Percentiles rank a stretch among this genome's conserved stretches.
phyloP scores from a whole-genome alignment of 2,329 filamentous ascomycete species.

The Verticillium isaacii region DNA sequence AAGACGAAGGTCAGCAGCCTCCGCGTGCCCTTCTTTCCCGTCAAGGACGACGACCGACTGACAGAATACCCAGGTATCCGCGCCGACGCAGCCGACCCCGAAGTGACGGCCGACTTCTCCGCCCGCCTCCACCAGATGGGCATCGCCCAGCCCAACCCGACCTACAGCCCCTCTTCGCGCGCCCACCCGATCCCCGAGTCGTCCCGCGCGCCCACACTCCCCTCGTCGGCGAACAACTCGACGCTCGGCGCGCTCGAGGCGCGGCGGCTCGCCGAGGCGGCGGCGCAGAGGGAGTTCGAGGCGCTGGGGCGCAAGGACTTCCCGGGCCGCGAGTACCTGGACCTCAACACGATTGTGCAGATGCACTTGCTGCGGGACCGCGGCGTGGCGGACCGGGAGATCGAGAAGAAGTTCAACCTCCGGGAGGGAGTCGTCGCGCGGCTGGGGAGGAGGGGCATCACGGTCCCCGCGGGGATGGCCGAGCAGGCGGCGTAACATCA shows the following conservation, averaged over 20 bases:
- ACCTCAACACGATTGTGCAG: slow-evolving; percentile 42
- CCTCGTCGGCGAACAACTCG: slow-evolving; percentile 29
- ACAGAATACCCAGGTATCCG: slow-evolving; percentile 27
- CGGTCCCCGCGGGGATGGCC: background rate
- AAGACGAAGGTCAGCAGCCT: slow-evolving; percentile 24
- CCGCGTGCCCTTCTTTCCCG: slow-evolving; percentile 3
- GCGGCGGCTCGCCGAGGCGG: slow-evolving; percentile 36
- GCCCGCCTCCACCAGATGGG: slow-evolving; percentile 50
- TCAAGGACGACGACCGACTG: background rate
- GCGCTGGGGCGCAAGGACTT: slow-evolving; percentile 26
- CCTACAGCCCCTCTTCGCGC: slow-evolving; percentile 46
- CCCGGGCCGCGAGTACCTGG: slow-evolving; percentile 38
- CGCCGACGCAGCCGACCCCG: slow-evolving; percentile 35
- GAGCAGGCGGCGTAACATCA: background rate
- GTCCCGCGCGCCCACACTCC: slow-evolving; percentile 18
- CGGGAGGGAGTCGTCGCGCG: slow-evolving; percentile 38
- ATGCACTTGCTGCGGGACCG: slow-evolving; percentile 37
- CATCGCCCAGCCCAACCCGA: slow-evolving; percentile 49
- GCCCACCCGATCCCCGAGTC: slow-evolving; percentile 16
- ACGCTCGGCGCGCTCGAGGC: slow-evolving; percentile 47
- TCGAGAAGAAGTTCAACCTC: slow-evolving; percentile 42
- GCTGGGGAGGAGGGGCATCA: slow-evolving; percentile 35
- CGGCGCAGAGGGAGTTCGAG: slow-evolving; percentile 39
- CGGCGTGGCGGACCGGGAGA: slow-evolving; percentile 31
- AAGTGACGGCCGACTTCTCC: slow-evolving; percentile 41